Percentiles rank a stretch among this genome's conserved stretches.
These are phyloP conservation scores for Leucocoprinus birnbaumii DNA, from an alignment of 768 basidiomycete species.

Conservation along the genomic window DNA sequence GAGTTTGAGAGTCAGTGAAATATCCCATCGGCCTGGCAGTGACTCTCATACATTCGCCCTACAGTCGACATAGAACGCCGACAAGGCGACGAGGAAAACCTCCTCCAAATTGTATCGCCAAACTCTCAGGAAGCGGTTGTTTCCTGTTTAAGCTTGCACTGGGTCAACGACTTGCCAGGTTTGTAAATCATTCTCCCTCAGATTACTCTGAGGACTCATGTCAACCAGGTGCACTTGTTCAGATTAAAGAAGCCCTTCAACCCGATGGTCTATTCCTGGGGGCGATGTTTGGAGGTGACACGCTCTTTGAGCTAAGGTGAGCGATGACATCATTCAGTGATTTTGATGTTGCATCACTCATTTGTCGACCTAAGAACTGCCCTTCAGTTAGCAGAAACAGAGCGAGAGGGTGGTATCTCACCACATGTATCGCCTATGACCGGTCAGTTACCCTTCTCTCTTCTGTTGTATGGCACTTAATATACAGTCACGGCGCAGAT, in stretches of 20 bases:
- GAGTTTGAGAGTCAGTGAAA: constrained; percentile 71
- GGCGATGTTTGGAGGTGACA: constrained; percentile 94
- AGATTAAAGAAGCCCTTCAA: constrained; percentile 78
- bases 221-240: constrained; percentile 69
- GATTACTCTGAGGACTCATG: background rate
- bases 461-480: background rate
- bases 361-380: constrained; percentile 63
- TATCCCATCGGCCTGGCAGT: constrained; percentile 4
- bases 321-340: background rate
- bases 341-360: constrained; percentile 4
- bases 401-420: constrained; percentile 95
- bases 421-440: constrained; percentile 98
- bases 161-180: constrained; percentile 98
- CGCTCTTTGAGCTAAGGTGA: constrained; percentile 88
- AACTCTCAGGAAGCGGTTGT: constrained; percentile 90
- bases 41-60: constrained; percentile 8
- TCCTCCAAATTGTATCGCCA: constrained; percentile 60
- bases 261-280: constrained; percentile 95
- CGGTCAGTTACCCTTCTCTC: constrained; percentile 42
- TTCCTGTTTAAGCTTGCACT: constrained; percentile 89
- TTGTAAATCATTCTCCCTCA: constrained; percentile 14
- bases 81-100: constrained; percentile 80
- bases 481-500: constrained; percentile 42
- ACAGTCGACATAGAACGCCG: constrained; percentile 77
- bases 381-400: constrained; percentile 89